Base-by-base conservation (phyloP, 257 asterid genomes). In the Solanum paucissectum region DNA sequence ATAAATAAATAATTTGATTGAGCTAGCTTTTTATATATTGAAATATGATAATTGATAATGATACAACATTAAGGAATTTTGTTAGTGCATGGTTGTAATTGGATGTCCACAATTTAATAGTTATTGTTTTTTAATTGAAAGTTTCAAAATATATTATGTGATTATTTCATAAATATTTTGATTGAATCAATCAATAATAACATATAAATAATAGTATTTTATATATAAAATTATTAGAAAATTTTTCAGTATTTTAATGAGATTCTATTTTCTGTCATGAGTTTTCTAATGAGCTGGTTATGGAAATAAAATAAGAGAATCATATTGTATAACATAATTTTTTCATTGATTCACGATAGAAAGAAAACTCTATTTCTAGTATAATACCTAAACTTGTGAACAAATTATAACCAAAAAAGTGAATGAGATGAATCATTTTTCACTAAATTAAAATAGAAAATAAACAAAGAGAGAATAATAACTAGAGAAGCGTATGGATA, bases 401-500 rank as follows among this genome's bases (percentile, higher is more conserved):
- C 37, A 42, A 42, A 12, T 52, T 52, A 18, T 76, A 12, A 40
- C 23, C 60, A 76, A 76, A n/a, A n/a, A 87, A 87, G 90, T 91
- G 84, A 92, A 89, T 40, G 88, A 66, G 10, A 34, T 72, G 42
- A 88, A 64, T 66, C 49, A 73, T 66, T 55, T 83, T 72, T 44
- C 69, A 55, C 52, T 36, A 74, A 21, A 74, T 55, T 55, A 18
- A 34, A 29, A 81, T 42, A 16, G 27, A 81, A 46, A 46, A 27
- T 44, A 10, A 27, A 81, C 16, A 81, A 81, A 46, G 27, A 16
- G 66, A 79, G 37, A 42, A 42, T 79, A 5, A 40, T 36, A n/a
- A 69, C 4, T 21, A 84, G 87, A 82, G 90, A 83, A 83, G 89
- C 89, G 86, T 91, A 88, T 42, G 88, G 71, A 71, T 84, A 73